Conservation (phyloP, 306 rosid genomes). For the Lathyrus sativus region DNA sequence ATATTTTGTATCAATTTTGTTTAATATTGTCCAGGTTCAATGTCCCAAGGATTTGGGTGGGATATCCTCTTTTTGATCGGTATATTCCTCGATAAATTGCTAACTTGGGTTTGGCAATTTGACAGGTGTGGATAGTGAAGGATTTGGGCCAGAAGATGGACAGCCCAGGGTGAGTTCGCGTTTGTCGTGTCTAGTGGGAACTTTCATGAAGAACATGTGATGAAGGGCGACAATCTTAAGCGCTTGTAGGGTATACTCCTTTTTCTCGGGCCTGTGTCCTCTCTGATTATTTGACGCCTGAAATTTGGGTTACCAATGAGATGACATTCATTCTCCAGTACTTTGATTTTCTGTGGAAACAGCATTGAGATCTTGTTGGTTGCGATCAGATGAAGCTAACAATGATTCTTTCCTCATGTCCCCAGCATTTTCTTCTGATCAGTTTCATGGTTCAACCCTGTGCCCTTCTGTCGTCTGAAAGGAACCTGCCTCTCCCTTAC, state of each 20-base stretch:
- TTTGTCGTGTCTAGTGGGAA: too few relatives aligned
- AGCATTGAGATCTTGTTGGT: slow-evolving; percentile 50
- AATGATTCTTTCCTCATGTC: slow-evolving; percentile 49
- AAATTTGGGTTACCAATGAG: slow-evolving; percentile 90
- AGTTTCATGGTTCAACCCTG: slow-evolving; percentile 50
- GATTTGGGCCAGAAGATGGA: too few relatives aligned
- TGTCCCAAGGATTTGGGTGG: too few relatives aligned
- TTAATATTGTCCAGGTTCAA: too few relatives aligned
- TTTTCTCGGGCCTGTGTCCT: slow-evolving; percentile 44
- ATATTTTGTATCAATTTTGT: too few relatives aligned
- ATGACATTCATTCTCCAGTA: slow-evolving; percentile 56
- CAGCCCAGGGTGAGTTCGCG: too few relatives aligned
- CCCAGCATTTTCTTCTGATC: slow-evolving; percentile 57
- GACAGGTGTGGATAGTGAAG: too few relatives aligned
- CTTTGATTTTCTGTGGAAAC: slow-evolving; percentile 61
- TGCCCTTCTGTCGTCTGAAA: slow-evolving; percentile 60
- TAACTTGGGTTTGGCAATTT: too few relatives aligned
- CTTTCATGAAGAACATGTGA: too few relatives aligned
- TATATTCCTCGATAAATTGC: too few relatives aligned
- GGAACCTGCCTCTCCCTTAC: slow-evolving; percentile 61
- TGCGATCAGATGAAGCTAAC: slow-evolving; percentile 47
- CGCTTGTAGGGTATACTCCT: slow-evolving; percentile 43
- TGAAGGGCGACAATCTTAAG: too few relatives aligned
- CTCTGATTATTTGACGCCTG: slow-evolving; percentile 56
- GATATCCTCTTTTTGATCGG: too few relatives aligned